Evolutionary conservation across 1,139 yeast genomes (phyloP), one percentile per base, ranked within the genome.

Genomic region (Zygosaccharomyces sapae): DNA sequence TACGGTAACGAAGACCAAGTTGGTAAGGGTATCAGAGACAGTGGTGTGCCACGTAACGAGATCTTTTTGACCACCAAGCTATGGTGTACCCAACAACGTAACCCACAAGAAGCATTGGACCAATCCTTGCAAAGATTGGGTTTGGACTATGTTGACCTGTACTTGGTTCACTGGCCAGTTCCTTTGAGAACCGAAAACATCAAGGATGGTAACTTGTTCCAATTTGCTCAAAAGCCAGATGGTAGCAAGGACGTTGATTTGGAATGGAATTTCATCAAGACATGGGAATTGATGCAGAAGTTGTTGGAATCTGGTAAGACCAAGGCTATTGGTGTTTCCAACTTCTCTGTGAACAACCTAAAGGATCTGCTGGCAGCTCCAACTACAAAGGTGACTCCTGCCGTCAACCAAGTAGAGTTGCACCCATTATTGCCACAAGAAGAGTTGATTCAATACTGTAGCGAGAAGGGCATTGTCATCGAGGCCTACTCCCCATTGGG

Each of bases 401-500:
- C 80, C 30, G 81, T 72, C 45, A 80, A 83, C 67, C 95, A 86
- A 68, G 75, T 84, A 48, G 94, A 85, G 68, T 66, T 80, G 47
- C 95, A 86, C 63, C 94, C 92, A 48, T 75, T 75, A 57, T 73
- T 86, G 48, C 89, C 90, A 39, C 94, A 86, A 65, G 71, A 67
- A 37, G 83, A 84, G 52, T 71, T 86, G 52, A 65, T 78, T 48
- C 76, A 76, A 33, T 84, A 66, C 63, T 73, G 79, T 63, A 70
- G 75, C 52, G 62, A 70, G 20, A 71, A 85, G 54, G 76, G 74
- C 24, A 84, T 87, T 53, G 62, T 75, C 20, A 64, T 82, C 46
- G 86, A 86, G 65, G 90, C 92, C 35, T 87, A 84, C 67, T 82
- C 89, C 33, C 95, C 96, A 50, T 75, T 87, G 57, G 95, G 92